These are phyloP conservation scores for Solanum pennellii DNA, from an alignment of 257 asterid species.

Conservation along the genomic window DNA sequence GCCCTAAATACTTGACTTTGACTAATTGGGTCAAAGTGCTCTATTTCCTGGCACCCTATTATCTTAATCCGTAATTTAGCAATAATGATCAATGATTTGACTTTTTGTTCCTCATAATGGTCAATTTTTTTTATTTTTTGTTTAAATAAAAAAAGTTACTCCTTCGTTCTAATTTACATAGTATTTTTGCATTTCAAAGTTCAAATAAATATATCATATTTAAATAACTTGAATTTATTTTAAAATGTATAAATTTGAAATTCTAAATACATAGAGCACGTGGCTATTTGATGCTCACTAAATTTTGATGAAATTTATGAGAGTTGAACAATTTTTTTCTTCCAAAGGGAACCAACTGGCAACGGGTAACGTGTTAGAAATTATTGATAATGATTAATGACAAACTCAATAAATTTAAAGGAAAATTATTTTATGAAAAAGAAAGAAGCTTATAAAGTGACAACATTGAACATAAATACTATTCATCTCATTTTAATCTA, in stretches of 20 bases:
- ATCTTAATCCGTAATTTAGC: not conserved
- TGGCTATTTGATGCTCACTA: not conserved
- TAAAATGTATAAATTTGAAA: not conserved
- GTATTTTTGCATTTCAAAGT: rapidly evolving
- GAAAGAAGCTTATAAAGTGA: not conserved
- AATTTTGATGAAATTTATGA: not conserved
- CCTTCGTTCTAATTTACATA: too few species aligned
- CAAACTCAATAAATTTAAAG: not conserved
- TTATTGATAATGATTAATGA: not conserved
- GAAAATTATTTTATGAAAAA: not conserved
- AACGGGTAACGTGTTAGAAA: not conserved
- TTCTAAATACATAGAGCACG: not conserved
- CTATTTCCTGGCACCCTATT: not conserved
- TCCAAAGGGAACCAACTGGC: not conserved
- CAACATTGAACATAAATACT: not conserved
- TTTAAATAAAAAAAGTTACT: too few species aligned
- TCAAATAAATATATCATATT: too few species aligned
- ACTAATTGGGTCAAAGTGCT: not conserved
- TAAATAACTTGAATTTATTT: too few species aligned
- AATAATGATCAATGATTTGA: not conserved
- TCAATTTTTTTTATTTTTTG: not conserved
- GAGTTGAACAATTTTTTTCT: not conserved
- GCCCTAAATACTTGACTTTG: not conserved
- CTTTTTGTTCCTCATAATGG: not conserved
- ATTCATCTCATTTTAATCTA: not conserved